Percentiles rank a stretch among this genome's conserved stretches.
phyloP scores from a whole-genome alignment of 2,329 filamentous ascomycete genomes.

The Exophiala oligosperma region DNA sequence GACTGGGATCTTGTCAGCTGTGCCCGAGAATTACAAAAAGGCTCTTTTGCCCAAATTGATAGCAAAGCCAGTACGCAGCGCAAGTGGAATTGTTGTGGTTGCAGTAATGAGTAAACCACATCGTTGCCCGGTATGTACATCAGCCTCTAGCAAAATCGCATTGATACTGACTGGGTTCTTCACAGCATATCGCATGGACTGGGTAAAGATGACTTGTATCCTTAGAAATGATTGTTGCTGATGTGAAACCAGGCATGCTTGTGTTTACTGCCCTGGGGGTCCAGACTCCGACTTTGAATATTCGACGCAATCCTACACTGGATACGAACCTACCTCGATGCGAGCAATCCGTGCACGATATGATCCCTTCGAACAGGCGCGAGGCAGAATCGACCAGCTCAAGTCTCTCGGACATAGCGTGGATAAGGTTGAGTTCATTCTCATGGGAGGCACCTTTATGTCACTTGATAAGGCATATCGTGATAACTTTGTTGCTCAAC shows the following conservation, averaged over 20 bases:
- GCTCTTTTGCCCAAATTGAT: constrained; percentile 96
- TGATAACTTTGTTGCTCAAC: constrained; percentile 89
- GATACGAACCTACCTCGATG: constrained; percentile 98
- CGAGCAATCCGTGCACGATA: constrained; percentile 94
- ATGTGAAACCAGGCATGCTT: constrained; percentile 73
- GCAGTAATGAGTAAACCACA: constrained; percentile 99
- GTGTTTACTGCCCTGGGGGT: constrained; percentile 96
- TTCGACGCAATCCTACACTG: constrained; percentile 97
- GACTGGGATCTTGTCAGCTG: constrained; percentile 95
- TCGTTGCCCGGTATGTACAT: constrained; percentile 65
- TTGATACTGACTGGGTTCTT: neutral
- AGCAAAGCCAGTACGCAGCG: constrained; percentile 94
- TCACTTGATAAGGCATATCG: constrained; percentile 85
- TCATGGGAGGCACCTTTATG: constrained; percentile 99
- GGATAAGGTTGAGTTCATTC: constrained; percentile 99
- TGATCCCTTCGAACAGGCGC: constrained; percentile 95
- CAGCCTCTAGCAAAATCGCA: neutral
- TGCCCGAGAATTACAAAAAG: constrained; percentile 99
- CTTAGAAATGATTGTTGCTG: neutral
- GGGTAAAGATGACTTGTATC: constrained; percentile 2
- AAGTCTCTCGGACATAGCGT: constrained; percentile 94
- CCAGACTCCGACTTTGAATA: constrained; percentile 99
- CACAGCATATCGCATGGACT: constrained; percentile 87
- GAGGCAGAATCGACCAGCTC: constrained; percentile 94
- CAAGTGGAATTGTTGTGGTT: constrained; percentile 94